A percentile compares a stretch with the other conserved stretches of the same genome.
Evolutionary conservation across 2,329 filamentous ascomycete species (phyloP).

Genomic region (Cadophora sp.): DNA sequence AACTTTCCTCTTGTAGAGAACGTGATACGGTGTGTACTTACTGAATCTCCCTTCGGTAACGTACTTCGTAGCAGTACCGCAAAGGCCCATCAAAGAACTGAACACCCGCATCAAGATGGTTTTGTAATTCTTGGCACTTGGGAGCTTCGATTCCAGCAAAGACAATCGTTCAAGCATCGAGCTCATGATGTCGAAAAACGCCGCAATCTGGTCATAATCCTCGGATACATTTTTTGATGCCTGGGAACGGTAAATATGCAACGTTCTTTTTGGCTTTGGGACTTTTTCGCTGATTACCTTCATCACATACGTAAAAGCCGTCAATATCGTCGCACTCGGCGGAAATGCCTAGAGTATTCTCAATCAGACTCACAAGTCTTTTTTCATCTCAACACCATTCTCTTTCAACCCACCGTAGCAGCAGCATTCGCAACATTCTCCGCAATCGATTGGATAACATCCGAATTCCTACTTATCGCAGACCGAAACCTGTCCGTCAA

Average conservation of each 20-base stretch:
- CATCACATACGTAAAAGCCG: not conserved
- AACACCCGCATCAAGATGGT: not conserved
- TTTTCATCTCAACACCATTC: not conserved
- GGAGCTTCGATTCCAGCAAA: not conserved
- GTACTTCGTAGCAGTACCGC: not conserved
- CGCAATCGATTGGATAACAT: conserved; percentile 17
- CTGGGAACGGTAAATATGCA: not conserved
- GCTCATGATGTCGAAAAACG: not conserved
- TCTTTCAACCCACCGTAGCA: not conserved
- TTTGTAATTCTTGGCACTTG: not conserved
- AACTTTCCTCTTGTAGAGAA: not conserved
- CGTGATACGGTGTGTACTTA: not conserved
- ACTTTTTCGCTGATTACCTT: not conserved
- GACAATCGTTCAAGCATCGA: not conserved
- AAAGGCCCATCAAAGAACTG: not conserved
- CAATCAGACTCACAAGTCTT: not conserved
- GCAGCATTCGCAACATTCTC: conserved; percentile 16
- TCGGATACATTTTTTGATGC: not conserved
- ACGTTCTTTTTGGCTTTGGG: no score
- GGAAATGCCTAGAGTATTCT: not conserved
- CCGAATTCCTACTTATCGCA: conserved; percentile 15
- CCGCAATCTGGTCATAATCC: not conserved
- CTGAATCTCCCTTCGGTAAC: not conserved
- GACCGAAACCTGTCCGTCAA: conserved; percentile 16
- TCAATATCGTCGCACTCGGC: not conserved